Base-by-base conservation (phyloP, 2,329 filamentous ascomycete species). In the Phyllosticta capitalensis region DNA sequence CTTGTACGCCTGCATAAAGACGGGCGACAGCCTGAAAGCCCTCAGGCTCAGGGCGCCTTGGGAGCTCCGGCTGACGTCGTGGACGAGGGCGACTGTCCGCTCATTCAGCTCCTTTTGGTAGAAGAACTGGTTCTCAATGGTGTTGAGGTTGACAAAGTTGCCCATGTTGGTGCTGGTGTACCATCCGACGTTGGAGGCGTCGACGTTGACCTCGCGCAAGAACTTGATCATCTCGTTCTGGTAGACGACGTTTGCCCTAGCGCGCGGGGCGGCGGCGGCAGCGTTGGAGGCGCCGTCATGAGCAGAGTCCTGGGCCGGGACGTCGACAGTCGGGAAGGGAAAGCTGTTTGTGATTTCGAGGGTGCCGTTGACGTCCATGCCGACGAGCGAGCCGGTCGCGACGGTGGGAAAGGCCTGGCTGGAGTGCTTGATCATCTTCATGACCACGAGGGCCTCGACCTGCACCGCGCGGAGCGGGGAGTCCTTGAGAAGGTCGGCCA, bases 161-260 rank as follows among this genome's bases (percentile, higher is more conserved):
- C 94, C 94, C 89, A 99, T 95, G 75, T 91, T 96, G 64, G 92
- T 90, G 79, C 91, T 96, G 61, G 91, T 96, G 79, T 99, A 99
- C 92, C 92, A 99, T 69, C 94, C 94, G 62, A 95, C 90, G 70
- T 90, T 95, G 81, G 97, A 96, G 65, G 94, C 94, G 74, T 99
- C 94, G 62, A 97, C 89, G 75, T 97, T 99, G 70, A 99, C 94
- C 77, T 97, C 94, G 74, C 92, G 88, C 64, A 97, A 79, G 75
- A 94, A 91, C 71, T 91, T 89, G 76, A 99, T 92, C 92, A 97
- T 97, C 76, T 99, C 94, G 65, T 85, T 87, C 79, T 96, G 90
- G 78, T 99, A 97, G 67, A 81, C 77, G 21, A 87, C 81, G 75
- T 95, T 96, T 69, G 88, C 83, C 81, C 97, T 97, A 65, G 92